phyloP scores from a whole-genome alignment of 257 asterid species.

The Schizonepeta tenuifolia region DNA sequence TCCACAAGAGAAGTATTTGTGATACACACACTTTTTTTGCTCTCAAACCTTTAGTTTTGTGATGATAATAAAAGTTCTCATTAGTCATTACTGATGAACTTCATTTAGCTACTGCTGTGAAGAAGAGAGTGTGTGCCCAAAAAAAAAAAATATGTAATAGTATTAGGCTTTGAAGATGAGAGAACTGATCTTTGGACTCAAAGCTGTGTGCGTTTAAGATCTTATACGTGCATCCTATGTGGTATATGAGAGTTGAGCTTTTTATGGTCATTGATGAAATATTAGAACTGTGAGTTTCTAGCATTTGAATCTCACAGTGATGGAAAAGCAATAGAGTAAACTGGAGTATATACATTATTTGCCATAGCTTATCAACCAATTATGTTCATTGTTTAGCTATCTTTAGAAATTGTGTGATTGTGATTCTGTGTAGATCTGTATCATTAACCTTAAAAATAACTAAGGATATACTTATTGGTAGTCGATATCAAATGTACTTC shows the following conservation, averaged over 20 bases:
- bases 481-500: constrained; percentile 20
- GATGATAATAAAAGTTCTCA: constrained; percentile 11
- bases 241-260: constrained; percentile 3
- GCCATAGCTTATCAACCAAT: constrained; percentile 19
- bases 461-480: constrained; percentile 17
- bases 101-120: constrained; percentile 15
- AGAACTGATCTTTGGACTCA: constrained; percentile 14
- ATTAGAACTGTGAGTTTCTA: constrained; percentile 6
- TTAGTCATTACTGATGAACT: constrained; percentile 5
- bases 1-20: constrained; percentile 11
- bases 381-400: constrained; percentile 6
- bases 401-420: neutral
- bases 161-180: constrained; percentile 8
- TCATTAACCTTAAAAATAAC: constrained; percentile 25
- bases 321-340: constrained; percentile 11
- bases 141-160: neutral
- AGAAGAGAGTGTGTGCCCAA: neutral
- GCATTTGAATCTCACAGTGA: constrained; percentile 6
- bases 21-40: constrained; percentile 17
- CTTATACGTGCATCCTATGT: constrained; percentile 13
- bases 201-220: constrained; percentile 13
- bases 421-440: constrained; percentile 13
- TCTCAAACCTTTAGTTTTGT: constrained; percentile 12
- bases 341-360: constrained; percentile 11
- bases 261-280: constrained; percentile 11